These are phyloP conservation scores for Exophiala viscosa DNA, from an alignment of 2,329 filamentous ascomycete genomes.

Conservation along the genomic window DNA sequence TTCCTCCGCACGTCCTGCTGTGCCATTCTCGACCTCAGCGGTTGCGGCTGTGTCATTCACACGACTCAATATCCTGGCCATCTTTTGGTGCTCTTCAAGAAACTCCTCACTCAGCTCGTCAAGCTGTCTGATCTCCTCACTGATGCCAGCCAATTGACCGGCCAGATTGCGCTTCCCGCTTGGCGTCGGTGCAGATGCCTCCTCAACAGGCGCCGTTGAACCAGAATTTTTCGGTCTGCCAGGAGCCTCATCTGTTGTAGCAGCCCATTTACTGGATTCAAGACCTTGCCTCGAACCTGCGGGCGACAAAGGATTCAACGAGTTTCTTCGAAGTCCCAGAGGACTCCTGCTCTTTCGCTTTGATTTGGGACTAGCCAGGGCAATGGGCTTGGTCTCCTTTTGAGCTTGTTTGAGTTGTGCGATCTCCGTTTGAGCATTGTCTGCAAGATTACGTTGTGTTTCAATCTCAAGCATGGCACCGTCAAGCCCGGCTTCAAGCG, in stretches of 20 bases:
- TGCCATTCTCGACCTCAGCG: not conserved
- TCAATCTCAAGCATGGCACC: conserved; percentile 25
- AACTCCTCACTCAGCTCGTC: conserved; percentile 42
- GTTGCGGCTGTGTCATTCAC: not conserved
- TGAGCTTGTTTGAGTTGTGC: conserved; percentile 11
- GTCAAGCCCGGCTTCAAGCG: conserved; percentile 31
- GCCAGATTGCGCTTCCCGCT: conserved; percentile 19
- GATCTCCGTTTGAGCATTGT: conserved; percentile 14
- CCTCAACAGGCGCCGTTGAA: not conserved
- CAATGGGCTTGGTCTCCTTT: conserved; percentile 6
- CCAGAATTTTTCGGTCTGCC: not conserved
- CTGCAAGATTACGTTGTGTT: conserved; percentile 18
- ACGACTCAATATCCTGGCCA: not conserved
- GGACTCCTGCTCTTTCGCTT: conserved; percentile 18
- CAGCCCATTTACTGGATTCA: conserved; percentile 42
- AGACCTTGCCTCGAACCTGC: conserved; percentile 30
- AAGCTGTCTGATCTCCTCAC: conserved; percentile 27
- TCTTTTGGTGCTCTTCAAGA: conserved; percentile 4
- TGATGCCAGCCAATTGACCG: conserved; percentile 44
- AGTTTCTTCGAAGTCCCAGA: conserved; percentile 24
- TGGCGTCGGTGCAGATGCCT: conserved; percentile 11
- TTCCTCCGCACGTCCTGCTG: too few relatives aligned
- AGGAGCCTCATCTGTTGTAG: conserved; percentile 17
- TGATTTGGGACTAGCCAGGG: conserved; percentile 18
- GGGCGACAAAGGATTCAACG: conserved; percentile 19